Evolutionary conservation across 768 basidiomycete genomes (phyloP).

Genomic region (Lentinula edodes): DNA sequence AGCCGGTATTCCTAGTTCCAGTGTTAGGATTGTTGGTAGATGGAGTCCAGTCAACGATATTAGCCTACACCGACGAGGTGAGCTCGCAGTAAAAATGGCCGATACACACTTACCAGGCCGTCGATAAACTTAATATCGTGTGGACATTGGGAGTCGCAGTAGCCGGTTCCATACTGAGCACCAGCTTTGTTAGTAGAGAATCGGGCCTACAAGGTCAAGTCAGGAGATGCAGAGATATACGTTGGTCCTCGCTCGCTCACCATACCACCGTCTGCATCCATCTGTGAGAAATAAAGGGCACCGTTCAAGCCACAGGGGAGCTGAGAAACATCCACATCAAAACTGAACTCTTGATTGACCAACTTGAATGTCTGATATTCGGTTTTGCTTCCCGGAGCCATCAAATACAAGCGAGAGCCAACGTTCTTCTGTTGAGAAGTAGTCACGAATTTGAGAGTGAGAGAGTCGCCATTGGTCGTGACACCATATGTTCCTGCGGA

Average conservation of each 20-base stretch:
- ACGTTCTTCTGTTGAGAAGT: slow-evolving; percentile 9
- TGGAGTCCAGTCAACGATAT: slow-evolving; percentile 35
- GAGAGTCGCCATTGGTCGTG: slow-evolving; percentile 23
- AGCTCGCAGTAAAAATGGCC: too few species aligned
- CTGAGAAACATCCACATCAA: slow-evolving; percentile 43
- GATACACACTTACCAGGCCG: slow-evolving; percentile 34
- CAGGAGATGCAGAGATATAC: neutral
- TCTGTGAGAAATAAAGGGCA: slow-evolving; percentile 41
- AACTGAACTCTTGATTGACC: slow-evolving; percentile 39
- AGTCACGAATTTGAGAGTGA: slow-evolving; percentile 28
- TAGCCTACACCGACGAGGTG: slow-evolving; percentile 16
- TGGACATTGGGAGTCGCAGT: slow-evolving; percentile 63
- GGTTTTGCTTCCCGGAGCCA: slow-evolving; percentile 20
- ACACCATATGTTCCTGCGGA: slow-evolving; percentile 28
- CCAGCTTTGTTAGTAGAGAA: slow-evolving; percentile 51
- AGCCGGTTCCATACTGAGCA: slow-evolving; percentile 55
- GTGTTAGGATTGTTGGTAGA: slow-evolving; percentile 23
- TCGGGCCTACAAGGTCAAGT: slow-evolving; percentile 8
- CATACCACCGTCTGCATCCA: slow-evolving; percentile 48
- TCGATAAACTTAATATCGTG: slow-evolving; percentile 59
- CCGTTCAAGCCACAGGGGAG: slow-evolving; percentile 44
- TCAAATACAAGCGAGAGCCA: slow-evolving; percentile 25
- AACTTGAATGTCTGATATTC: slow-evolving; percentile 23
- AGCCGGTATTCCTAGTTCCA: slow-evolving; percentile 28
- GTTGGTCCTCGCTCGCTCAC: slow-evolving; percentile 10